Conservation (phyloP, 345 rosid species). For the Geranium brycei region DNA sequence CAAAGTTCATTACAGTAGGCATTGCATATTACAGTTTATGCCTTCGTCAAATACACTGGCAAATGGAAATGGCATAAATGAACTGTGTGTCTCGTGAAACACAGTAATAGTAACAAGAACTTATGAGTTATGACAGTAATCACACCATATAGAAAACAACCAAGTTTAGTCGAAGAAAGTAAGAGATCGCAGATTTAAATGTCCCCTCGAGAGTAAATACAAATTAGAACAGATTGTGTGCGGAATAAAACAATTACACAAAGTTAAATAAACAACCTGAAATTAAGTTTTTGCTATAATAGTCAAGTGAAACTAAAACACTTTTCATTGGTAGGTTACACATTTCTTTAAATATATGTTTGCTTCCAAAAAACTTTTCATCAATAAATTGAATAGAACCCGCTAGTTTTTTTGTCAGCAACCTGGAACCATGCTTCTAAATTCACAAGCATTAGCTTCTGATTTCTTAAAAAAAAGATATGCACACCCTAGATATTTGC, state of each 20-base stretch:
- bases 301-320: not conserved
- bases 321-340: not conserved
- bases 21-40: not conserved
- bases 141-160: not conserved
- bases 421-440: not conserved
- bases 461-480: too few relatives aligned
- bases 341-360: not conserved
- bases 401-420: not conserved
- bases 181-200: too few relatives aligned
- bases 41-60: not conserved
- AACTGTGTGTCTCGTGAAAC: not conserved
- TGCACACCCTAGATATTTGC: not conserved
- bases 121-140: not conserved
- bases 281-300: too few relatives aligned
- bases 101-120: not conserved
- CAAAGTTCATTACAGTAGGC: not conserved
- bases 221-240: too few relatives aligned
- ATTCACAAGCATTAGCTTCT: not conserved
- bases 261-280: too few relatives aligned
- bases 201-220: too few relatives aligned
- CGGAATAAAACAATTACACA: too few relatives aligned
- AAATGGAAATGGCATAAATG: not conserved
- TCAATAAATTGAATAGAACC: not conserved
- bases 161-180: too few relatives aligned
- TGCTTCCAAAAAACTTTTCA: not conserved